Evolutionary conservation across 441 rosid species (phyloP).

Genomic region (Adansonia gregorii): DNA sequence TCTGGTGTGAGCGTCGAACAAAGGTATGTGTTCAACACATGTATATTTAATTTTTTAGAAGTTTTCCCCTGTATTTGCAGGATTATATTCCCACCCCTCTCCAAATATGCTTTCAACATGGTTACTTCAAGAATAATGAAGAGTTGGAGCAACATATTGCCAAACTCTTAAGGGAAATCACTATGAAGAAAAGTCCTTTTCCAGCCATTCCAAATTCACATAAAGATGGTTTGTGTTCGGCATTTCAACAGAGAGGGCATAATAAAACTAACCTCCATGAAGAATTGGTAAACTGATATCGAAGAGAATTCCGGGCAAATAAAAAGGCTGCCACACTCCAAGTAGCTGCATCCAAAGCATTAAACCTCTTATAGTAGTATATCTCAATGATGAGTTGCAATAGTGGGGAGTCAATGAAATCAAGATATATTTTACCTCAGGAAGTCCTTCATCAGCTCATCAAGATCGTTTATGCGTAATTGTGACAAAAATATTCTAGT

Average conservation of each 20-base stretch:
- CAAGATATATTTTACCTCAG: slow-evolving; percentile 46
- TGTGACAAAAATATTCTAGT: slow-evolving; percentile 53
- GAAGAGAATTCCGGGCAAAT: slow-evolving; percentile 59
- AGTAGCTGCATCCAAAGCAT: slow-evolving; percentile 49
- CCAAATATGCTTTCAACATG: no score
- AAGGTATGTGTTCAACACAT: no score
- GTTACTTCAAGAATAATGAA: no score
- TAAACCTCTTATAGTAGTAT: slow-evolving; percentile 15
- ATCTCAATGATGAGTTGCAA: slow-evolving; percentile 20
- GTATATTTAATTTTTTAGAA: no score
- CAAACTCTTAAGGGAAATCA: background rate
- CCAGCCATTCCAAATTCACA: slow-evolving; percentile 6
- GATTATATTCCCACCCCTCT: no score
- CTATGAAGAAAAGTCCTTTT: background rate
- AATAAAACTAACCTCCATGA: slow-evolving; percentile 57
- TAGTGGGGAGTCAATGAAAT: slow-evolving; percentile 15
- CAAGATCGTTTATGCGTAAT: slow-evolving; percentile 59
- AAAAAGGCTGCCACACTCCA: slow-evolving; percentile 75
- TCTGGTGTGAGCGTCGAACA: no score
- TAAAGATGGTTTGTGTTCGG: slow-evolving; percentile 11
- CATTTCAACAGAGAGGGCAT: slow-evolving; percentile 29
- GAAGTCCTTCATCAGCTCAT: slow-evolving; percentile 61
- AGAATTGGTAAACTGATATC: slow-evolving; percentile 54
- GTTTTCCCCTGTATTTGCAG: no score
- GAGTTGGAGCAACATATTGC: no score